Evolutionary conservation across 176 grass and related monocot species (phyloP).

Genomic region (Elaeis guineensis): DNA sequence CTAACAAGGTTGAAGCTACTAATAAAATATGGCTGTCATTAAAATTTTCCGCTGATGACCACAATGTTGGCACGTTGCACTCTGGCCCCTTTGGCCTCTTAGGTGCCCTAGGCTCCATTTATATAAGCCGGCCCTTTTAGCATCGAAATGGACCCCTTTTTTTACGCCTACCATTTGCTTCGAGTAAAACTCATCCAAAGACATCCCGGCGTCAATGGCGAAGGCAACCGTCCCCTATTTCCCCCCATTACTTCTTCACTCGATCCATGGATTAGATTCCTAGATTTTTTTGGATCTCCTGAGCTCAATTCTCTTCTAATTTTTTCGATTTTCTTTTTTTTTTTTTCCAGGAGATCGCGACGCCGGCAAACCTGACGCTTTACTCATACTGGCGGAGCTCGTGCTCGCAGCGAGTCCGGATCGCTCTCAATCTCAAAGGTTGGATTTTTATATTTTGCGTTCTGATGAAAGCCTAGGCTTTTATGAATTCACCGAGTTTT

Average conservation of each 20-base stretch:
- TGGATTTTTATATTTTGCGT: not conserved
- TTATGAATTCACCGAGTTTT: too few relatives aligned
- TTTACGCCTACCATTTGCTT: too few relatives aligned
- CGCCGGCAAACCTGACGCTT: slow-evolving; percentile 48
- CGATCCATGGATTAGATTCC: not conserved
- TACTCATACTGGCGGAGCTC: slow-evolving; percentile 66
- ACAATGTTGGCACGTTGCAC: too few relatives aligned
- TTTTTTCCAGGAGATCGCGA: not conserved
- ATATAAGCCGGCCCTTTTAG: too few relatives aligned
- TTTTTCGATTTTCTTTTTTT: not conserved
- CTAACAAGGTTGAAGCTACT: too few relatives aligned
- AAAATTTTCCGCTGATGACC: too few relatives aligned
- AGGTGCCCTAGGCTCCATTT: too few relatives aligned
- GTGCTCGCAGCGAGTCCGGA: slow-evolving; percentile 65
- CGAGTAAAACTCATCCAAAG: too few relatives aligned
- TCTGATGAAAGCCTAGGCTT: too few relatives aligned
- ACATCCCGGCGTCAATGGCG: slow-evolving; percentile 15
- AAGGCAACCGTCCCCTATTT: not conserved
- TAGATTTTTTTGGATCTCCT: not conserved
- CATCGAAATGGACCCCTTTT: too few relatives aligned
- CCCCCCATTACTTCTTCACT: not conserved
- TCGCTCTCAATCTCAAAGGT: slow-evolving; percentile 90
- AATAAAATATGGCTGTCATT: too few relatives aligned
- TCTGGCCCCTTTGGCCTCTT: too few relatives aligned
- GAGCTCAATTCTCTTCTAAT: not conserved